Base-by-base conservation (phyloP, 1,284 basidiomycete genomes). In the Athelia psychrophila region DNA sequence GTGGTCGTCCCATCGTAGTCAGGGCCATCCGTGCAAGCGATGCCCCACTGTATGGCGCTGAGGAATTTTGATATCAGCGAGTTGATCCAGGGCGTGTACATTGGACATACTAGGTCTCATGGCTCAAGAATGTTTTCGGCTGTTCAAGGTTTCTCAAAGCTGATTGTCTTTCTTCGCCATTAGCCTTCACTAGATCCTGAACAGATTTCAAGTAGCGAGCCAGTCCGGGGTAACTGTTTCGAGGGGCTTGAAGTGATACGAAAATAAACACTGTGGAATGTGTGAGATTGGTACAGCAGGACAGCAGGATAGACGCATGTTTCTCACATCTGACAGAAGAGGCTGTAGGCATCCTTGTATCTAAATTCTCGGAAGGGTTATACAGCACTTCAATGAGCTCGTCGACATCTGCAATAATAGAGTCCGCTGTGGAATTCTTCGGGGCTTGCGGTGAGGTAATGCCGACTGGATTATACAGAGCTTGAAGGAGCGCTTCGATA, bases 1-100 rank as follows among this genome's bases (percentile, higher is more conserved):
- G 44, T 46, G 8, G 44, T 46, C 19, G 44, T 46, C 23, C 44
- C 44, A 18, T 46, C n/a, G n/a, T 24, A 5, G 44, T 46, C 44
- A 5, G 22, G 44, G 8, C 6, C 44, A 18, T 46, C 44, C 16
- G 44, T 23, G 44, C 44, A 46, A 10, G 23, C 22, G 9, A 46
- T 46, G 24, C 44, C 24, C 10, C 9, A 46, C 10, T 46, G 24
- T 6, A 6, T 46, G 6, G 44, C 4, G 24, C 44, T 46, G 25
- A 9, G 27, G 13, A 30, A 30, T 13, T 13, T 30, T 13, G 24
- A 8, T 6, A 27, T 16, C 6, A 46, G 44, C 24, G 5, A 10
- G 24, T 23, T n/a, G n/a, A n/a, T n/a, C n/a, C n/a, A n/a, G n/a
- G n/a, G n/a, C n/a, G n/a, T n/a, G n/a, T n/a, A n/a, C n/a, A n/a